Evolutionary conservation across 164 flowering plant species (phyloP).

Genomic region (Nymphaea thermarum): DNA sequence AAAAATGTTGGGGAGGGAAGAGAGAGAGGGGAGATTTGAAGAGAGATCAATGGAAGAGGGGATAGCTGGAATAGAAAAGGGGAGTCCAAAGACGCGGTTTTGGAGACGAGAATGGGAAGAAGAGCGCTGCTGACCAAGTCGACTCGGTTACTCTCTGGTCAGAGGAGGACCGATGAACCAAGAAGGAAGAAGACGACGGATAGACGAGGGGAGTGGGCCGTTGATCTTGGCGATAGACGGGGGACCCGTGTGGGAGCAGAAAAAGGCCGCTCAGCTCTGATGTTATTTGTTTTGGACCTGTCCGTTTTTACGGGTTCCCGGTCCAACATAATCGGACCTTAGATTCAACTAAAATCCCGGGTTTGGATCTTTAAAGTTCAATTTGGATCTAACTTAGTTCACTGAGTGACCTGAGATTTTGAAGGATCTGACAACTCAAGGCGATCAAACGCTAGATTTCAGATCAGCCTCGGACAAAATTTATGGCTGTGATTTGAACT

Average conservation of each 20-base stretch:
- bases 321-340: no score
- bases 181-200: background rate
- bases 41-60: background rate
- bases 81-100: background rate
- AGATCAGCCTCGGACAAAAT: no score
- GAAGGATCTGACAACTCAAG: no score
- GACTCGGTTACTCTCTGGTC: background rate
- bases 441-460: no score
- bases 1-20: background rate
- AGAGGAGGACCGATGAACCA: background rate
- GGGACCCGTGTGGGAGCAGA: background rate
- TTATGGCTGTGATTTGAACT: no score
- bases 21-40: background rate
- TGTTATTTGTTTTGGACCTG: background rate
- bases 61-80: background rate
- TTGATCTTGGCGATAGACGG: background rate
- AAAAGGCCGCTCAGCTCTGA: background rate
- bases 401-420: no score
- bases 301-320: background rate
- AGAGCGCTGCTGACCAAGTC: background rate
- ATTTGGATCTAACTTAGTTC: no score
- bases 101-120: background rate
- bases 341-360: no score
- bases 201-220: background rate
- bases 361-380: no score